phyloP scores from a whole-genome alignment of 2,329 filamentous ascomycete genomes.

The Paracoccidioides lutzii region DNA sequence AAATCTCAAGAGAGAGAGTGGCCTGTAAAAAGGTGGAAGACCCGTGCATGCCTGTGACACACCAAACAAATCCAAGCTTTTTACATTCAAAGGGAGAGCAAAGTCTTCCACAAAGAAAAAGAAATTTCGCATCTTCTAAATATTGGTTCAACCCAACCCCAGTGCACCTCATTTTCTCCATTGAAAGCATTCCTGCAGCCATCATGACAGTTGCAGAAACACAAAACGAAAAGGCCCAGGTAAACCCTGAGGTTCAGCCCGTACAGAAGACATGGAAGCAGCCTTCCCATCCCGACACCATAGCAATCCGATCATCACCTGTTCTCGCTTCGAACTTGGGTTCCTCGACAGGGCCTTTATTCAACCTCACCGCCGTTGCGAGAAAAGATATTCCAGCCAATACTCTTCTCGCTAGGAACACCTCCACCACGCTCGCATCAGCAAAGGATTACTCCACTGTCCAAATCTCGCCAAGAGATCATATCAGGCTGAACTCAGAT shows the following conservation, averaged over 20 bases:
- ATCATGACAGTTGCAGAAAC: constrained; percentile 6
- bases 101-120: background rate
- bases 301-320: constrained; percentile 9
- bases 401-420: constrained; percentile 53
- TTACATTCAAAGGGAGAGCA: background rate
- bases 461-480: constrained; percentile 43
- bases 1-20: no score
- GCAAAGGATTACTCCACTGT: constrained; percentile 49
- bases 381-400: constrained; percentile 46
- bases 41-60: background rate
- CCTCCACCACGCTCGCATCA: constrained; percentile 30
- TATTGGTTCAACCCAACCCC: background rate
- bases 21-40: background rate
- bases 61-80: background rate
- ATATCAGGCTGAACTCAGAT: constrained; percentile 53
- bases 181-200: background rate
- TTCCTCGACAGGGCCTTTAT: constrained; percentile 34
- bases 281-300: constrained; percentile 10
- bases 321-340: constrained; percentile 8
- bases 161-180: background rate
- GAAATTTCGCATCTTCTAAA: no score
- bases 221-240: background rate
- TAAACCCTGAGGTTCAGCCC: background rate
- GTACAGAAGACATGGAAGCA: constrained; percentile 9
- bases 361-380: constrained; percentile 49